phyloP scores from a whole-genome alignment of 495 filamentous ascomycete species.

The Melanomma pulvis-pyrius region DNA sequence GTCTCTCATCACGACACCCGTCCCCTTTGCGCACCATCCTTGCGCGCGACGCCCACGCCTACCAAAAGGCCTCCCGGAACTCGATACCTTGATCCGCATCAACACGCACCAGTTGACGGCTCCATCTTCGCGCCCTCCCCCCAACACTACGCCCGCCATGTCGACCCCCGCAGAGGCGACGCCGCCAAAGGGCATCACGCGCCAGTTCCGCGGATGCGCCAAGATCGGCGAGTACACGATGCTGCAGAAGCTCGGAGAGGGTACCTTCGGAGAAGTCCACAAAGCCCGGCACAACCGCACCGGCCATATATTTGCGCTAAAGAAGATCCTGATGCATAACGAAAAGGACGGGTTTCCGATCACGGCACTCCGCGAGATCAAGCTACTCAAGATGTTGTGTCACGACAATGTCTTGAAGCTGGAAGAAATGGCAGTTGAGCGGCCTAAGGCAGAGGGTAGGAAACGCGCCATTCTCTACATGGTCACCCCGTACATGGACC shows the following conservation, averaged over 20 bases:
- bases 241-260: constrained; percentile 90
- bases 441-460: constrained; percentile 70
- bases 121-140: not conserved
- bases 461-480: constrained; percentile 94
- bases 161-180: constrained; percentile 42
- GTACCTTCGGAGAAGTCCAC: constrained; percentile 96
- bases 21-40: constrained; percentile 4
- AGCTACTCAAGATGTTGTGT: constrained; percentile 88
- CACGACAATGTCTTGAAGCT: constrained; percentile 86
- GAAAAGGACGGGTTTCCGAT: constrained; percentile 84
- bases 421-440: constrained; percentile 95
- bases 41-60: not conserved
- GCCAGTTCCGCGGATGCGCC: constrained; percentile 80
- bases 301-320: constrained; percentile 77
- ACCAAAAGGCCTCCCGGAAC: not conserved
- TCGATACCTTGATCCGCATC: not conserved
- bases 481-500: constrained; percentile 99
- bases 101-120: not conserved
- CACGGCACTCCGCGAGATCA: constrained; percentile 84
- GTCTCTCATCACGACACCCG: constrained; percentile 2
- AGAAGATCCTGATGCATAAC: constrained; percentile 92
- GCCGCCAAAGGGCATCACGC: constrained; percentile 38
- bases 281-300: constrained; percentile 78
- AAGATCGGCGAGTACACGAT: constrained; percentile 87
- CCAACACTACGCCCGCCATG: constrained; percentile 38